Conservation (phyloP, 1,284 basidiomycete species). For the Polyporus tsugae region DNA sequence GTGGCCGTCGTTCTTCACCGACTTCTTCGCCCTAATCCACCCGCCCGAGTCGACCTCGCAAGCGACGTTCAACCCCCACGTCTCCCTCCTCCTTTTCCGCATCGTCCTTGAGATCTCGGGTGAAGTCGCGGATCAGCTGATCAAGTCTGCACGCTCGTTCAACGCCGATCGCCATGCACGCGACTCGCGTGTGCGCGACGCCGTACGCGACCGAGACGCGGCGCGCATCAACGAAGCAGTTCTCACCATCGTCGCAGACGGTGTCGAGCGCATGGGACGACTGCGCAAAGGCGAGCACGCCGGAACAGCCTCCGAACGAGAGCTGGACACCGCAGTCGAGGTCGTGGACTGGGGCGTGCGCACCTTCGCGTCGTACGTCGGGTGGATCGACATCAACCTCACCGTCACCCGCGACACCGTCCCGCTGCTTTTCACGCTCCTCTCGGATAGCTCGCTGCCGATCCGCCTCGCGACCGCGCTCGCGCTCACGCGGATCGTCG, state of each 20-base stretch:
- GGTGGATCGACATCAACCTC: slow-evolving; percentile 98
- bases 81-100: slow-evolving; percentile 88
- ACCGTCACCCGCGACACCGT: slow-evolving; percentile 94
- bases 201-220: slow-evolving; percentile 92
- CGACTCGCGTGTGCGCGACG: slow-evolving; percentile 87
- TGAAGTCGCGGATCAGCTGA: slow-evolving; percentile 91
- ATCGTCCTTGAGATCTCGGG: slow-evolving; percentile 91
- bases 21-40: slow-evolving; percentile 80
- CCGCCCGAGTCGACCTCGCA: slow-evolving; percentile 62
- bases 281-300: slow-evolving; percentile 57
- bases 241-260: slow-evolving; percentile 83
- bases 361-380: slow-evolving; percentile 94
- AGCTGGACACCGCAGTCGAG: slow-evolving; percentile 74
- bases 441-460: slow-evolving; percentile 81
- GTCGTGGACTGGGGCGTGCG: slow-evolving; percentile 90
- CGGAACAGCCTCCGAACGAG: slow-evolving; percentile 51
- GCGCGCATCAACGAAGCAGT: slow-evolving; percentile 88
- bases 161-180: slow-evolving; percentile 75
- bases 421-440: slow-evolving; percentile 84
- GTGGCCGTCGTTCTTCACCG: slow-evolving; percentile 85
- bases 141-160: slow-evolving; percentile 84
- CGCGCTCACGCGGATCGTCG: slow-evolving; percentile 84
- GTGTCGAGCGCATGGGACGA: slow-evolving; percentile 64
- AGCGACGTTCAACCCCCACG: slow-evolving; percentile 76
- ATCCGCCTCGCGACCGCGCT: slow-evolving; percentile 88